Percentiles rank a stretch among this genome's conserved stretches.
phyloP scores from a whole-genome alignment of 2,329 filamentous ascomycete genomes.

The Scleromitrula shiraiana region DNA sequence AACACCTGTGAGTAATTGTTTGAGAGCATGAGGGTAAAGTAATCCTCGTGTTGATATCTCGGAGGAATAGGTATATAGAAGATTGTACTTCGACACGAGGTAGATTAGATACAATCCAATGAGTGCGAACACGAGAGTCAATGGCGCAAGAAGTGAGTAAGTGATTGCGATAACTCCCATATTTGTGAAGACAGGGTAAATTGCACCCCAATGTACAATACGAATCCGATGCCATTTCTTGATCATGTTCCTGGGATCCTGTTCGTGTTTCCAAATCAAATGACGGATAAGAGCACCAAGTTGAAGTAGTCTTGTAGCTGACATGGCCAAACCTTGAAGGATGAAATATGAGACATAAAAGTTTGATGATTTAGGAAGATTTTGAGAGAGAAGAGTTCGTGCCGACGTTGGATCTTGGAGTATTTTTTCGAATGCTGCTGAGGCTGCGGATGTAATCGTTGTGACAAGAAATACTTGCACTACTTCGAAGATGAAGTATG shows the following conservation, averaged over 20 bases:
- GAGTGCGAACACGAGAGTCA: slow-evolving; percentile 56
- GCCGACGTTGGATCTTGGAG: slow-evolving; percentile 41
- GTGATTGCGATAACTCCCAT: slow-evolving; percentile 43
- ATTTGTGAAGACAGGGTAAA: slow-evolving; percentile 46
- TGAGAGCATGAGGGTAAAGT: slow-evolving; percentile 54
- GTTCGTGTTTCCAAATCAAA: slow-evolving; percentile 47
- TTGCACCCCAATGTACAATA: slow-evolving; percentile 49
- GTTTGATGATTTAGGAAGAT: slow-evolving; percentile 55
- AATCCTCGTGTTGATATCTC: slow-evolving; percentile 57
- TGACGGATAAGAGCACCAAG: slow-evolving; percentile 50
- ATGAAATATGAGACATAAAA: slow-evolving; percentile 65
- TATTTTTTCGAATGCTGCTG: slow-evolving; percentile 44
- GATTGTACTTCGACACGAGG: slow-evolving; percentile 56
- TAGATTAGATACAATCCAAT: slow-evolving; percentile 58
- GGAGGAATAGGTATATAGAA: slow-evolving; percentile 54
- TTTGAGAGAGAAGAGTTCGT: slow-evolving; percentile 42
- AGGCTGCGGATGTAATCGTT: slow-evolving; percentile 54
- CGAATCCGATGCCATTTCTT: slow-evolving; percentile 45
- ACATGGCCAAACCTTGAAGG: slow-evolving; percentile 56
- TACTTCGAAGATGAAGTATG: slow-evolving; percentile 56
- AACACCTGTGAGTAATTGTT: slow-evolving; percentile 55
- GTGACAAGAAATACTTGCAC: slow-evolving; percentile 63
- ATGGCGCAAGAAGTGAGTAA: slow-evolving; percentile 57
- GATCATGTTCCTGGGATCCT: slow-evolving; percentile 55
- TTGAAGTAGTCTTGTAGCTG: slow-evolving; percentile 50